Conservation (phyloP, 164 flowering plant species). For the Vitis vinifera region DNA sequence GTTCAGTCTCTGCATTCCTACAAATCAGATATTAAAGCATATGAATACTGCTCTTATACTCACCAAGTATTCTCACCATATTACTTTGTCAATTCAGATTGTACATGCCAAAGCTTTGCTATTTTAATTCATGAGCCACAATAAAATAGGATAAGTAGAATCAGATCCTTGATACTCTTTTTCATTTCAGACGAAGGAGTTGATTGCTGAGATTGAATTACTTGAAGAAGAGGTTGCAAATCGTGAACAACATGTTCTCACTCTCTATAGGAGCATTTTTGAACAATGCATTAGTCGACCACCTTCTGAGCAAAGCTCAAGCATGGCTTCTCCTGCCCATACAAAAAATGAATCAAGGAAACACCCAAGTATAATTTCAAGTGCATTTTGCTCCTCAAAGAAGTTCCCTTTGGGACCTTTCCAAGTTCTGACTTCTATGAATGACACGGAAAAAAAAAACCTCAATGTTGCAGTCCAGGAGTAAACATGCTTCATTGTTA, state of each 20-base stretch:
- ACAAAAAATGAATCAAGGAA: conserved; percentile 48
- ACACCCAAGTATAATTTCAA: conserved; percentile 79
- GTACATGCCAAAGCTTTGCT: neutral
- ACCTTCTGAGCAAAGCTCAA: conserved; percentile 65
- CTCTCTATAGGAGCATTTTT: conserved; percentile 75
- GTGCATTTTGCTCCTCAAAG: conserved; percentile 83
- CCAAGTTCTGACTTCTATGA: conserved; percentile 52
- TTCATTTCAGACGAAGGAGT: conserved; percentile 61
- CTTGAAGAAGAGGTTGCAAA: conserved; percentile 90
- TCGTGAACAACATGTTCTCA: conserved; percentile 84
- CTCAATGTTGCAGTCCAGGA: conserved; percentile 33
- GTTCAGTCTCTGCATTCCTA: neutral
- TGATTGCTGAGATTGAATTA: conserved; percentile 76
- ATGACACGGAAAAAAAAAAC: conserved; percentile 49
- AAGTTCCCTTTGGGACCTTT: conserved; percentile 63
- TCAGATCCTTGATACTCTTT: neutral
- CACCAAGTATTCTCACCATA: neutral
- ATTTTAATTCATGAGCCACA: neutral
- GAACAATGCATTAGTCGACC: conserved; percentile 59
- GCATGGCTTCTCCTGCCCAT: conserved; percentile 66
- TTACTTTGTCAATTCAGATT: neutral
- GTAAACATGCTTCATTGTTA: conserved; percentile 34
- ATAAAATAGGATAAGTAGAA: neutral
- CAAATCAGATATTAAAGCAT: neutral
- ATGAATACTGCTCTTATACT: neutral